Conservation (phyloP, 108 stramenopile species). For the Cyclotella distinguenda region DNA sequence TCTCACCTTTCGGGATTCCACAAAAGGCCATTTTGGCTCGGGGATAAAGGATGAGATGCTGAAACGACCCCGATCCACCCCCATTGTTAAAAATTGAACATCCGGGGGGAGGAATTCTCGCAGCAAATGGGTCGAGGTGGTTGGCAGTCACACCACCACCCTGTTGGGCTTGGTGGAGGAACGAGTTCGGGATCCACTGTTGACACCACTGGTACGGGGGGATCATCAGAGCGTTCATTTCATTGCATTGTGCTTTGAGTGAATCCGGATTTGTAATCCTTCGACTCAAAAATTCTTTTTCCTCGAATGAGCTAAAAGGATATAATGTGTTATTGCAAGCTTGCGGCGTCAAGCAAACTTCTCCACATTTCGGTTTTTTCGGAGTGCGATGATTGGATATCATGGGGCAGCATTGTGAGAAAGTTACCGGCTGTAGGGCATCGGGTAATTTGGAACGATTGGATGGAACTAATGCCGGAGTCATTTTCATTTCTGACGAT, state of each 20-base stretch:
- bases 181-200: conserved; percentile 14
- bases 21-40: conserved; percentile 54
- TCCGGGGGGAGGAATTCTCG: conserved; percentile 29
- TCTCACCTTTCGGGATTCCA: conserved; percentile 52
- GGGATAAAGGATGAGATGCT: conserved; percentile 36
- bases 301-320: conserved; percentile 18
- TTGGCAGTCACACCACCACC: not conserved
- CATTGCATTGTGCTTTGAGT: conserved; percentile 10
- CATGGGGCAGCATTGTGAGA: conserved; percentile 23
- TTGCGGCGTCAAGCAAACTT: conserved; percentile 17
- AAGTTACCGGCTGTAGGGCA: conserved; percentile 20
- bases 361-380: conserved; percentile 17
- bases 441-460: not conserved
- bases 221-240: conserved; percentile 3
- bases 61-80: conserved; percentile 27
- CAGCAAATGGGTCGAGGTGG: conserved; percentile 25
- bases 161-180: not conserved
- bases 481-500: not conserved
- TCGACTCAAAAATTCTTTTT: conserved; percentile 4
- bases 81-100: conserved; percentile 17
- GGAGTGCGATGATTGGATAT: not conserved
- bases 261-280: no score
- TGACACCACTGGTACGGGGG: conserved; percentile 43
- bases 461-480: conserved; percentile 4
- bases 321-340: conserved; percentile 38